These are phyloP conservation scores for Rhazya stricta DNA, from an alignment of 257 asterid species.

Conservation along the genomic window DNA sequence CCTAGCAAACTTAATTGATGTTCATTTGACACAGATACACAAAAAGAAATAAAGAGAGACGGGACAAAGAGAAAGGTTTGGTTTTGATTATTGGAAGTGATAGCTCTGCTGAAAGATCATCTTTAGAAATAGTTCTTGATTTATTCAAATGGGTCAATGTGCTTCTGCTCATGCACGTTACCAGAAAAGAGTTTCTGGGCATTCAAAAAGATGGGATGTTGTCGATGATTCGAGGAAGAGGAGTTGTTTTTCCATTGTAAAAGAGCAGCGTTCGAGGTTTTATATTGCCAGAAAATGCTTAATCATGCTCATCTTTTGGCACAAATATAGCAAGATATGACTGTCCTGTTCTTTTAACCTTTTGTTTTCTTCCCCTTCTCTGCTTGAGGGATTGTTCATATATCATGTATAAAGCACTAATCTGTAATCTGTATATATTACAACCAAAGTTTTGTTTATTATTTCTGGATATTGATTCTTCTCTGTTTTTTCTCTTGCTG, in stretches of 20 bases:
- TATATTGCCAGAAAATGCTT: slow-evolving; percentile 33
- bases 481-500: neutral
- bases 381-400: neutral
- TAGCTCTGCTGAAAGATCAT: neutral
- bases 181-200: slow-evolving; percentile 14
- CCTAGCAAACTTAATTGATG: slow-evolving; percentile 3
- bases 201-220: slow-evolving; percentile 7
- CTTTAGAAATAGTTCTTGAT: neutral
- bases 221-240: neutral
- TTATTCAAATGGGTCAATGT: slow-evolving; percentile 30
- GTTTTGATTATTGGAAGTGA: neutral
- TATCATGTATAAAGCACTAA: neutral
- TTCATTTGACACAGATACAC: neutral
- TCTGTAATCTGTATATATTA: neutral
- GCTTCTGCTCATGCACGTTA: slow-evolving; percentile 15
- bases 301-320: slow-evolving; percentile 37
- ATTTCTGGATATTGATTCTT: neutral
- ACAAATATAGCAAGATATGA: slow-evolving; percentile 23
- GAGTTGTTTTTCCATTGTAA: slow-evolving; percentile 20
- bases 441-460: neutral
- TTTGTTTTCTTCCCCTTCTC: no score
- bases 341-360: neutral
- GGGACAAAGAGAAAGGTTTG: neutral
- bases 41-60: no score
- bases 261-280: slow-evolving; percentile 33